Percentiles rank a stretch among this genome's conserved stretches.
phyloP scores from a whole-genome alignment of 345 rosid genomes.

The Hibiscus mutabilis region DNA sequence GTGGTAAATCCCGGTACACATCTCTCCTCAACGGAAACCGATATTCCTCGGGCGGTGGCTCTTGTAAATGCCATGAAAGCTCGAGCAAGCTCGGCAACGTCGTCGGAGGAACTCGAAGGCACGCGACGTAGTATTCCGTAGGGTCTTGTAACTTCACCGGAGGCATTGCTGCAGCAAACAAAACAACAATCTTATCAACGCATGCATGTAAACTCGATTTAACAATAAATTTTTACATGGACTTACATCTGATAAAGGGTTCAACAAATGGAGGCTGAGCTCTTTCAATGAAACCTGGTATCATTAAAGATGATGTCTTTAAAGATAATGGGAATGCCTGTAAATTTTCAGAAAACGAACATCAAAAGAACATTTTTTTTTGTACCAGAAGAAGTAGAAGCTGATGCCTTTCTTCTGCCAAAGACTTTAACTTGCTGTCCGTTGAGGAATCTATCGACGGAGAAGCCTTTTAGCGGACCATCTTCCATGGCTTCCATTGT shows the following conservation, averaged over 20 bases:
- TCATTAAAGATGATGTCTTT: too few relatives aligned
- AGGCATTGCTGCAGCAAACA: conserved; percentile 37
- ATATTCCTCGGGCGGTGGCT: conserved; percentile 81
- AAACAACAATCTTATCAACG: background rate
- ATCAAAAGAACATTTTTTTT: too few relatives aligned
- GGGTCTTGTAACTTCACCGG: conserved; percentile 84
- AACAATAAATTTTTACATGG: too few relatives aligned
- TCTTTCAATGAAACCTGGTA: background rate
- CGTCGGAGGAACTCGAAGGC: conserved; percentile 53
- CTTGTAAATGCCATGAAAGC: conserved; percentile 77
- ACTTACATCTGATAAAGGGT: conserved; percentile 53
- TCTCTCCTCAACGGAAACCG: conserved; percentile 78
- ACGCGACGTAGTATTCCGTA: conserved; percentile 62
- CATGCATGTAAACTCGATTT: too few relatives aligned
- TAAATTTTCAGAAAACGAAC: too few relatives aligned
- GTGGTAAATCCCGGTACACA: conserved; percentile 73
- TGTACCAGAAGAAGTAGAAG: background rate
- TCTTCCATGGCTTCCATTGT: conserved; percentile 82
- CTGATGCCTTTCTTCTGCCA: conserved; percentile 62
- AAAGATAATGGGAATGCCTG: too few relatives aligned
- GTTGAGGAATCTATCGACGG: conserved; percentile 72
- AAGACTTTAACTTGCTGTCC: conserved; percentile 91
- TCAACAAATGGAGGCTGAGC: conserved; percentile 40
- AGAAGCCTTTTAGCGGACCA: conserved; percentile 71
- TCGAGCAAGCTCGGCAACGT: conserved; percentile 65